Evolutionary conservation across 2,329 filamentous ascomycete species (phyloP), one percentile per base, ranked within the genome.

Genomic region (Phialophora macrospora): DNA sequence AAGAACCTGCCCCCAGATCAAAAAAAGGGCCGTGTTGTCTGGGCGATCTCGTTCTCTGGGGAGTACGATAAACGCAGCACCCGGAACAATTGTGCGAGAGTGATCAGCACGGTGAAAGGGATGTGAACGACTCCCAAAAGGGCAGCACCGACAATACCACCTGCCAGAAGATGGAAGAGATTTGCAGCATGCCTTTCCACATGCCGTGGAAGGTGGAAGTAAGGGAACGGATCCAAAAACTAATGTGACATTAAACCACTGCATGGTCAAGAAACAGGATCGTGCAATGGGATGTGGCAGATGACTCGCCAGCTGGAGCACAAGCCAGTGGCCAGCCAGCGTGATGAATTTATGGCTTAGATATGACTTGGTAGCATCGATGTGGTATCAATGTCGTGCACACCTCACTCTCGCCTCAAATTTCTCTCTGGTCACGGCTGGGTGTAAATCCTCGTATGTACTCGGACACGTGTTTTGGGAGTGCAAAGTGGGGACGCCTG

Each of bases 71-170:
- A n/a, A 8, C 66, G 68, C 60, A 34, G 51, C 52, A 54, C 26
- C 41, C 63, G 65, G 34, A 22, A 24, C 41, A 61, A 48, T 68
- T 65, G 34, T 59, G 61, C 46, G 41, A 48, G n/a, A 69, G 65
- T 49, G 57, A 56, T 24, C 8, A 48, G 17, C 62, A 61, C 20
- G 63, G 66, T 52, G 41, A 59, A 20, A 49, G 55, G 20, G 51
- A 62, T 30, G 61, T 58, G 4, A 22, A 32, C 20, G n/a, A 48
- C 9, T 68, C 49, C 52, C 17, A 14, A 52, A 56, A 32, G 28
- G 20, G 1, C 1, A 20, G 32, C n/a, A 28, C 51, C 17, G 44
- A 55, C n/a, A 38, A 44, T 30, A 46, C 32, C 17, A 26, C 46
- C 4, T 65, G 62, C 24, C n/a, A 46, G 14, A 55, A 20, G 12